Evolutionary conservation across 345 rosid species (phyloP).

Genomic region (Brassica nigra): DNA sequence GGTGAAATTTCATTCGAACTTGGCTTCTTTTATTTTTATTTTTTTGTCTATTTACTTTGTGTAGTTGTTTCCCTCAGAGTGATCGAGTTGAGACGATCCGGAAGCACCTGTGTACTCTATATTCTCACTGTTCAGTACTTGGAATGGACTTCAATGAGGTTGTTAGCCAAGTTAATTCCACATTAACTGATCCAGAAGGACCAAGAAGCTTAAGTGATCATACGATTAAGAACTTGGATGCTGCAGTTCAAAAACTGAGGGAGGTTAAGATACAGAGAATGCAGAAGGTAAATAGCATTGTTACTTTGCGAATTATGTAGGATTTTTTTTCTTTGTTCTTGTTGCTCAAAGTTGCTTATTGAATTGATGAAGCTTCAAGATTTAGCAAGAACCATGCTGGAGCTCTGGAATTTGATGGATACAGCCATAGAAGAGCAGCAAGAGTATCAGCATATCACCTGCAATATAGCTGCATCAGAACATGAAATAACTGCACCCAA

Average conservation of each 20-base stretch:
- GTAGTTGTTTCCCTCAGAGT: constrained; percentile 48
- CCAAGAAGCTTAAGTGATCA: constrained; percentile 55
- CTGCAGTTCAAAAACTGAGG: constrained; percentile 7
- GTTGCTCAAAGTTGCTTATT: constrained; percentile 1
- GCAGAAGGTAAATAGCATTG: constrained; percentile 61
- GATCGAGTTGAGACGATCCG: constrained; percentile 64
- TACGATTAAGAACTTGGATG: constrained; percentile 54
- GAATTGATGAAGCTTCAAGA: constrained; percentile 80
- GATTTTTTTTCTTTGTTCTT: not conserved
- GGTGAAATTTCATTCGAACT: constrained; percentile 42
- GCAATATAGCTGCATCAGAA: constrained; percentile 94
- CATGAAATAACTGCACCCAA: constrained; percentile 86
- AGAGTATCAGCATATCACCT: constrained; percentile 79
- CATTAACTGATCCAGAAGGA: constrained; percentile 55
- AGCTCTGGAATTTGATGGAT: constrained; percentile 27
- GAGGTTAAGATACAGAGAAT: constrained; percentile 78
- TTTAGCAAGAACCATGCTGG: constrained; percentile 84
- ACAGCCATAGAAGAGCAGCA: constrained; percentile 96
- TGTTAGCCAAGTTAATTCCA: constrained; percentile 58
- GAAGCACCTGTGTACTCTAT: constrained; percentile 46
- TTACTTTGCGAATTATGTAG: not conserved
- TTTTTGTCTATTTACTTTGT: not conserved
- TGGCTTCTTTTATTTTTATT: too few relatives aligned
- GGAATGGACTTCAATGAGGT: constrained; percentile 67
- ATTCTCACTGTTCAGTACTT: constrained; percentile 45